phyloP scores from a whole-genome alignment of 148 eudicot genomes.

The Vaccinium darrowii region DNA sequence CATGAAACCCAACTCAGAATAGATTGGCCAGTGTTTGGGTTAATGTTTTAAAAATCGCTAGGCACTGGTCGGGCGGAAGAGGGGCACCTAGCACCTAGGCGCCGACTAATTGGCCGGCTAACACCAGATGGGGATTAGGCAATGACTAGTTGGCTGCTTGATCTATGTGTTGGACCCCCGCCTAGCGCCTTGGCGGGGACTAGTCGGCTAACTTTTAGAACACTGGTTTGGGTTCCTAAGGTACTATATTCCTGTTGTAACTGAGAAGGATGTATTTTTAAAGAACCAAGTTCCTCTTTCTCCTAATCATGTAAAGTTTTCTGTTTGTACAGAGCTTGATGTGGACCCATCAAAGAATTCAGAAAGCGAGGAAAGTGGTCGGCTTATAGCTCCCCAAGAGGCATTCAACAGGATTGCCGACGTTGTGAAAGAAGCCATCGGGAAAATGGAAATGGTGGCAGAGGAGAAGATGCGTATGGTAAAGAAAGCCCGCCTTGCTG shows the following conservation, averaged over 20 bases:
- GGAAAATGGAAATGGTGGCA: slow-evolving; percentile 69
- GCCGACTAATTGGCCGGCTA: no score
- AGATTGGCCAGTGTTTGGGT: background rate
- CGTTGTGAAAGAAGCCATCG: slow-evolving; percentile 64
- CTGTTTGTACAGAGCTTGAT: slow-evolving; percentile 43
- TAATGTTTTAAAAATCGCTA: no score
- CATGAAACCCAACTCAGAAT: background rate
- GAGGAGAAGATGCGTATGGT: slow-evolving; percentile 58
- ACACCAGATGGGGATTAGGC: no score
- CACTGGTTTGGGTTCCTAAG: background rate
- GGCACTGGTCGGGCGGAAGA: no score
- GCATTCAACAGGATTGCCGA: slow-evolving; percentile 64
- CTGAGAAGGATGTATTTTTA: background rate
- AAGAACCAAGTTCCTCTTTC: background rate
- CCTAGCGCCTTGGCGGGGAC: no score
- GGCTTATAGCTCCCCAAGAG: slow-evolving; percentile 59
- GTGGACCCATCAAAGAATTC: slow-evolving; percentile 38
- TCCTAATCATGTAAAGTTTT: background rate
- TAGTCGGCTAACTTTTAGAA: no score
- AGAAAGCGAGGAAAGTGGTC: slow-evolving; percentile 45
- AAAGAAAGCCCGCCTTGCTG: slow-evolving; percentile 62
- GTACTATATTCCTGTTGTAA: background rate
- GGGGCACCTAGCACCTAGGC: no score
- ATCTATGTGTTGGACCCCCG: no score
- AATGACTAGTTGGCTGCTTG: no score